Evolutionary conservation across 805 yeast species (phyloP), one percentile per base, ranked within the genome.

Genomic region (Candida jianshihensis): DNA sequence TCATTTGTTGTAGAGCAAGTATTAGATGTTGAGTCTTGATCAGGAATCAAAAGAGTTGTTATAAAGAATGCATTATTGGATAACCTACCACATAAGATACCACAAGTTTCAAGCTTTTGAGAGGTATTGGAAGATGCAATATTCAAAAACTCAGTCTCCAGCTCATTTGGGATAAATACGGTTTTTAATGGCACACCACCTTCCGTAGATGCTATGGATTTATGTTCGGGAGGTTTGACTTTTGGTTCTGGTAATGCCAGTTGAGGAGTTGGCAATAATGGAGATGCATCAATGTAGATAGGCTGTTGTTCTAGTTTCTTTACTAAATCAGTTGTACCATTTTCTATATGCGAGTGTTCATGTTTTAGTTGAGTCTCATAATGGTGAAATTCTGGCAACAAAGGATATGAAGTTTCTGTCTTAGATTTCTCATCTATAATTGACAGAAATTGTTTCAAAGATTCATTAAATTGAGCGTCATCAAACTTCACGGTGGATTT

Each of bases 1-100:
- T 78, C 86, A 48, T 77, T 67, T 19, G 66, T 67, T 12, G 84
- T 78, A 32, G 64, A 61, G 54, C 85, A 79, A 6, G 84, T 75
- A 51, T 78, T 77, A 8, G 72, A 51, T 2, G 85, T 79, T 7
- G 78, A 70, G 26, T 68, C 74, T 51, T 78, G 86, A 37, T 71
- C 71, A 1, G 86, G 86, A 11, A 78, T 71, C 11, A 78, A 65
- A 14, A 78, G 59, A 41, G 77, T 71, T 1, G 81, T 79, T 37
- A 78, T 64, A 53, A 76, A 75, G 49, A 77, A 77, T 4, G 83
- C 82, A 54, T 75, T 75, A 28, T 76, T 58, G 31, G 66, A 66
- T n/a, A 78, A 59, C 44, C 66, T 72, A 0, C 85, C 86, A 51
- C 83, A 75, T 21, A 78, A 61, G 16, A 78, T 73, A 11, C 85